These are phyloP conservation scores for Atkinsonella hypoxylon DNA, from an alignment of 2,329 filamentous ascomycete genomes.

Conservation along the genomic window DNA sequence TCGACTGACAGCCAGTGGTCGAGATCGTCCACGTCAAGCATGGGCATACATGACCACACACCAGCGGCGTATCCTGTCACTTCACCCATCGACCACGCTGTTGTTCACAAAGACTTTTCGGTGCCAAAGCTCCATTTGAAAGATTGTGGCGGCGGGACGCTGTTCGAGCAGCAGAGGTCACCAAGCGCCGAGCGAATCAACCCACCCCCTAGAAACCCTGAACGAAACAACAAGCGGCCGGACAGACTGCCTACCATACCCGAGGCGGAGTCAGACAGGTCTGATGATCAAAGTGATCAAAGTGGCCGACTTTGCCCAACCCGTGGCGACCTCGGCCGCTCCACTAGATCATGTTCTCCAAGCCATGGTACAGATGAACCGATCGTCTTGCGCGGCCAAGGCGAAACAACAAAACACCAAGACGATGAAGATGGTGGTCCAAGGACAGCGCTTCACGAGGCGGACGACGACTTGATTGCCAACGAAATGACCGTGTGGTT, in stretches of 20 bases:
- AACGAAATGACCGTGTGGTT: slow-evolving; percentile 40
- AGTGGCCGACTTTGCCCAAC: neutral
- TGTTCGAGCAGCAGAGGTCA: neutral
- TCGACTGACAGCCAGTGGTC: neutral
- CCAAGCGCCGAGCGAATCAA: slow-evolving; percentile 14
- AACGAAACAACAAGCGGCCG: slow-evolving; percentile 27
- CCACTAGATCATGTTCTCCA: neutral
- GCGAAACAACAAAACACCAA: neutral
- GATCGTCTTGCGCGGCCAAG: neutral
- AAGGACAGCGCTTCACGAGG: slow-evolving; percentile 27
- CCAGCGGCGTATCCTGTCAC: neutral
- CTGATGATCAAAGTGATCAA: neutral
- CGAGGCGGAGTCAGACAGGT: neutral
- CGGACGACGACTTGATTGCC: slow-evolving; percentile 21
- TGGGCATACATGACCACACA: neutral
- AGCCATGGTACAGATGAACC: neutral
- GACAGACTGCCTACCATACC: slow-evolving; percentile 13
- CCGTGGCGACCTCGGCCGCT: neutral
- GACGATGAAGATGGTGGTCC: neutral
- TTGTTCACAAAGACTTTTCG: slow-evolving; percentile 3
- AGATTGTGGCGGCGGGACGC: neutral
- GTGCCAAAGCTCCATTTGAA: neutral
- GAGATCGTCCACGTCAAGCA: neutral
- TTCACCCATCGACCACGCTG: slow-evolving; percentile 2
- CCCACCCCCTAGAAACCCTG: slow-evolving; percentile 2